phyloP scores from a whole-genome alignment of 345 rosid genomes.

The Salix caprea region DNA sequence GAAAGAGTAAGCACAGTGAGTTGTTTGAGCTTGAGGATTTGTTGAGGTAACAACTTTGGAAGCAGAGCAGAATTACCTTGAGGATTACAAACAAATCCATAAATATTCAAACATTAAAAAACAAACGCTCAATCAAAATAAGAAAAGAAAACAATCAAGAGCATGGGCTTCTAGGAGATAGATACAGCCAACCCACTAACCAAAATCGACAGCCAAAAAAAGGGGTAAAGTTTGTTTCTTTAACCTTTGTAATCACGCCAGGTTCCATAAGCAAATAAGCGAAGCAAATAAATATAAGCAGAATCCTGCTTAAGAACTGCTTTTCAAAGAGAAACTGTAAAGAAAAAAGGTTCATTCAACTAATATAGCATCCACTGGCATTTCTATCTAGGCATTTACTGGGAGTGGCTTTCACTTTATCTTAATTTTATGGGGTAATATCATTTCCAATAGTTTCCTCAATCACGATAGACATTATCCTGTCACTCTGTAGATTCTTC shows the following conservation, averaged over 20 bases:
- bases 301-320: slow-evolving; percentile 6
- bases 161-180: not conserved
- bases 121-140: not conserved
- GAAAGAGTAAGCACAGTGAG: slow-evolving; percentile 22
- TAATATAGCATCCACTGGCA: not conserved
- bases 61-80: not conserved
- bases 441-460: not conserved
- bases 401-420: not conserved
- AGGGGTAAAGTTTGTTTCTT: not conserved
- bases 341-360: not conserved
- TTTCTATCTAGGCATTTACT: not conserved
- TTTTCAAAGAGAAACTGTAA: not conserved
- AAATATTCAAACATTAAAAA: too few species aligned
- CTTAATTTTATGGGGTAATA: not conserved
- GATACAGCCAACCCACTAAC: not conserved
- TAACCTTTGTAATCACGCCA: slow-evolving; percentile 19
- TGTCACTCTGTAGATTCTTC: not conserved
- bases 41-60: slow-evolving; percentile 9
- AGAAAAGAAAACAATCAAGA: not conserved
- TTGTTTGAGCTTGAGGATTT: slow-evolving; percentile 21
- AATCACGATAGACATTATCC: not conserved
- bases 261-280: slow-evolving; percentile 19
- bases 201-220: not conserved
- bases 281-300: slow-evolving; percentile 8
- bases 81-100: too few species aligned